Evolutionary conservation across 495 filamentous ascomycete genomes (phyloP), one percentile per base, ranked within the genome.

Genomic region (Aspergillus diversus): DNA sequence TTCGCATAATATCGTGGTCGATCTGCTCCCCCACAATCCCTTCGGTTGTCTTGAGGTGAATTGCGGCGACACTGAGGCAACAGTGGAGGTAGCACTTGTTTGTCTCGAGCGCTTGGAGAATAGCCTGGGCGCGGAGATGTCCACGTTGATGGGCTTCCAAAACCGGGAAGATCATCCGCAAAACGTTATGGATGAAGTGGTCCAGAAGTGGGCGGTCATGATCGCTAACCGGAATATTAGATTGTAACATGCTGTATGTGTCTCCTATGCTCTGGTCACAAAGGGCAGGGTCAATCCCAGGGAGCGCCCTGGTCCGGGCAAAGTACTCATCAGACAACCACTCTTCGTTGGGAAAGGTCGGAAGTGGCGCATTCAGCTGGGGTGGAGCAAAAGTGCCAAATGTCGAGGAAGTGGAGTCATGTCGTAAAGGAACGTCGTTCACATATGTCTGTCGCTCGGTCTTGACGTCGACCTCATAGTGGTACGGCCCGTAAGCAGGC

Each of bases 21-120:
- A 92, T 88, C 64, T 92, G 86, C 60, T 96, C 92, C 35, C 85
- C 86, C 47, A 81, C 77, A 17, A 91, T 73, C 33, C 87, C 77
- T 63, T 80, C 77, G 0, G 89, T 90, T 0, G 91, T 88, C 80
- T 97, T 98, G 68, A 90, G 87, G 75, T 99, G 95, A 68, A 96
- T 90, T n/a, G 94, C 94, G 13, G 95, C 84, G 64, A 97, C 93
- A 81, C 93, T 97, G 60, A 99, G 80, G 77, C 95, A 98, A 77
- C 93, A 97, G 78, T 97, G 93, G 16, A 97, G 82, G 75, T 97
- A 99, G 63, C 85, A 90, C 71, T 92, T 93, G 84, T 98, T 99
- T 56, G 84, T 90, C 70, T 93, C 90, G 31, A 99, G 80, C 17
- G 94, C 88, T 2, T 87, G 90, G 3, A 99, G 83, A 68, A 99